A percentile compares a stretch with the other conserved stretches of the same genome.
Evolutionary conservation across 805 yeast genomes (phyloP).

Genomic region (Yamadazyma philogaea): DNA sequence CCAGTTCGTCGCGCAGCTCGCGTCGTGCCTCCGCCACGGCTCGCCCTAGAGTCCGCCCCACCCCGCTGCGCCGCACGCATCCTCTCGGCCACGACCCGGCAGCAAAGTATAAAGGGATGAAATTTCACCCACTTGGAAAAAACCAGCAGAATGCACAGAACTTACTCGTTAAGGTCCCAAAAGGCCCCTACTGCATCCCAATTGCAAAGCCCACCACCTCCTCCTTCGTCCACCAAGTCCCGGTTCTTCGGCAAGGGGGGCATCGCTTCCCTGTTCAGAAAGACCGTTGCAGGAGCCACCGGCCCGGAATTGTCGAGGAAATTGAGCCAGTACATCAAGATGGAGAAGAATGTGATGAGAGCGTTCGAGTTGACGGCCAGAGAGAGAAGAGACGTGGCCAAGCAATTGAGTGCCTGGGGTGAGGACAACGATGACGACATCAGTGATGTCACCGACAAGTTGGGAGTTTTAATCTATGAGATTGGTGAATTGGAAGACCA

Average conservation of each 20-base stretch:
- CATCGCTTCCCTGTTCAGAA: constrained; percentile 58
- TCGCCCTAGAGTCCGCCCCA: too few relatives aligned
- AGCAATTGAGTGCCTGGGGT: constrained; percentile 84
- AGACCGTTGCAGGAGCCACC: constrained; percentile 70
- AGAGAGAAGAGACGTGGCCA: constrained; percentile 79
- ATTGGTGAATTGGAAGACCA: constrained; percentile 85
- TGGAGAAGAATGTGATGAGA: constrained; percentile 79
- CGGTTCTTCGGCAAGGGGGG: constrained; percentile 87
- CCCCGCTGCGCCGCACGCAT: too few relatives aligned
- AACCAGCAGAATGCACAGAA: constrained; percentile 82
- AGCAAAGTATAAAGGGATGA: constrained; percentile 8
- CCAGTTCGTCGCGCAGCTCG: too few relatives aligned
- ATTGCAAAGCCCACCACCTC: constrained; percentile 91
- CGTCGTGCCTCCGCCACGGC: too few relatives aligned
- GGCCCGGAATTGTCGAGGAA: constrained; percentile 81
- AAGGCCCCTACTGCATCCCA: constrained; percentile 98
- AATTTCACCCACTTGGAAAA: constrained; percentile 1
- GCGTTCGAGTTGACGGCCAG: constrained; percentile 72
- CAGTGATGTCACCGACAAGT: constrained; percentile 80
- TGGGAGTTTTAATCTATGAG: constrained; percentile 79
- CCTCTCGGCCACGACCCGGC: neutral
- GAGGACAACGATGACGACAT: constrained; percentile 83
- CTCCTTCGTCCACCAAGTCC: constrained; percentile 85
- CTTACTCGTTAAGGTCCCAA: constrained; percentile 90
- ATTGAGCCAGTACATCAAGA: constrained; percentile 69